Evolutionary conservation across 305 asterid species (phyloP).

Genomic region (Caryopteris hybrid): DNA sequence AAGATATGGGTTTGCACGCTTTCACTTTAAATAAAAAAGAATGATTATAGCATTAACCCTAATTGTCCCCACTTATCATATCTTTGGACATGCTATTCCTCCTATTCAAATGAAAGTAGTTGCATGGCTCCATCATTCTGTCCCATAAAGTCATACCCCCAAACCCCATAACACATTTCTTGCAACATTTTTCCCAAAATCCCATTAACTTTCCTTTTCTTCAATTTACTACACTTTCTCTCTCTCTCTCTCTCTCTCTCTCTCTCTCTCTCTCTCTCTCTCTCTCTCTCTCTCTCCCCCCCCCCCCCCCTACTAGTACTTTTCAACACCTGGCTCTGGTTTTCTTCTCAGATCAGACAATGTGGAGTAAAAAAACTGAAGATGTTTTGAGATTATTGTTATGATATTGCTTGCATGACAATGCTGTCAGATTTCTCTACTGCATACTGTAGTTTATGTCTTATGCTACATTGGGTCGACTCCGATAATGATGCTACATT

Average conservation of each 20-base stretch:
- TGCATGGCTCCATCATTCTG: constrained; percentile 53
- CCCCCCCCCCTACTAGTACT: too few species aligned
- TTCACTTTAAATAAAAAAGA: constrained; percentile 26
- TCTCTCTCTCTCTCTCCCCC: too few species aligned
- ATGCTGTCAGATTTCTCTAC: background rate
- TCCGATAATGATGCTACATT: too few species aligned
- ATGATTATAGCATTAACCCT: constrained; percentile 31
- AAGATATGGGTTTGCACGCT: constrained; percentile 22
- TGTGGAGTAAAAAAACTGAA: background rate
- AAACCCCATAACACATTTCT: constrained; percentile 15
- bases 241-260: too few species aligned
- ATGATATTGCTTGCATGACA: constrained; percentile 3
- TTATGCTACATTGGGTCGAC: background rate
- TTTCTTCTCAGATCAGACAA: constrained; percentile 5
- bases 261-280: too few species aligned
- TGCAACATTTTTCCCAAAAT: constrained; percentile 22
- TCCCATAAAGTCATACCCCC: constrained; percentile 33
- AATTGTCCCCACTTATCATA: constrained; percentile 31
- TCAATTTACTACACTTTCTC: too few species aligned
- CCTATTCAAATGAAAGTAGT: constrained; percentile 28
- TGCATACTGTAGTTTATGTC: background rate
- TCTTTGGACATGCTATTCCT: too few species aligned
- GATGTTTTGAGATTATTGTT: background rate
- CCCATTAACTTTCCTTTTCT: too few species aligned
- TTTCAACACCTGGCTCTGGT: background rate